Evolutionary conservation across 2,329 filamentous ascomycete species (phyloP), one percentile per base, ranked within the genome.

Genomic region (Fusarium acutatum): DNA sequence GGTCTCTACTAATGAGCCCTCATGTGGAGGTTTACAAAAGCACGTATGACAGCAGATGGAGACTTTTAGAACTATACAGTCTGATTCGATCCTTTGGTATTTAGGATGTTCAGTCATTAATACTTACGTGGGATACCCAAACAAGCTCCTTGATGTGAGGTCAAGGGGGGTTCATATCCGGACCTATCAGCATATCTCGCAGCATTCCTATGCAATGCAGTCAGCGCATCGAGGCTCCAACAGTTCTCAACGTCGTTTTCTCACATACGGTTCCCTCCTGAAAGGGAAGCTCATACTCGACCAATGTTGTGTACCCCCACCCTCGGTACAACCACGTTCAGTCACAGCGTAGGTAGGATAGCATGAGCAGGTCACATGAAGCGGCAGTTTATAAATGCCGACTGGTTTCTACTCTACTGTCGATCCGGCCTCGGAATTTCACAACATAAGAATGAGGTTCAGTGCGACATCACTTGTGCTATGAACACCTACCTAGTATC

Each of bases 261-360:
- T 67, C 38, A 44, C n/a, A 56, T 34, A 61, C 18, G 37, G 32
- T 28, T 50, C 28, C 40, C 30, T 56, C 37, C 52, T 47, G 32
- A 32, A 69, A 34, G 41, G 44, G 35, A 65, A 41, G 60, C 24
- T 59, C 64, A 63, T 46, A 34, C 49, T 63, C 46, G 60, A 47
- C 43, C 44, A 32, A 62, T 62, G 68, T 13, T 49, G 65, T 46
- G 65, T 64, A 40, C 67, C 72, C 76, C 76, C 71, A 75, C 68
- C 40, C 43, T 56, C 28, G 52, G 50, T 49, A 41, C 63, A 73
- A 76, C 73, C 71, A 77, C 74, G 41, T 47, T 54, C 49, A 43
- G 57, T 67, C 41, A 26, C 56, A 41, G 63, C 59, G 66, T 67
- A 75, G 70, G 62, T 52, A 73, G 72, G 65, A 49, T 49, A 68